A percentile compares a stretch with the other conserved stretches of the same genome.
Evolutionary conservation across 768 basidiomycete genomes (phyloP).

Genomic region (Lentinula guzmanii): DNA sequence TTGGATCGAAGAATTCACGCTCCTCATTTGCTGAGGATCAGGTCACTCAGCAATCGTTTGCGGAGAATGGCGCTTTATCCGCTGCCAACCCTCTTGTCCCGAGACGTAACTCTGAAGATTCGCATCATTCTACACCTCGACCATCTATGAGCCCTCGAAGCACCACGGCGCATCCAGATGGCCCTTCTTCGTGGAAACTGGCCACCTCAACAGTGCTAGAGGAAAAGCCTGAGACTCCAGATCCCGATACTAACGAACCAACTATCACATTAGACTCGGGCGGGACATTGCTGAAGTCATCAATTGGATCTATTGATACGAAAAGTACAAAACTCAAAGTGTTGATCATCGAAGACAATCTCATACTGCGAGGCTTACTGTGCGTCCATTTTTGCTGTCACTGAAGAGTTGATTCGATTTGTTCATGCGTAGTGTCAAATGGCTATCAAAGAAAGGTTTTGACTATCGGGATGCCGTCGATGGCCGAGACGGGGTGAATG

Average conservation of each 20-base stretch:
- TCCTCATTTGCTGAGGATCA: slow-evolving; percentile 5
- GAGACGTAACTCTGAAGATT: slow-evolving; percentile 48
- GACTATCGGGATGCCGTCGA: slow-evolving; percentile 76
- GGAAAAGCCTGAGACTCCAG: slow-evolving; percentile 18
- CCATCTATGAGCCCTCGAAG: slow-evolving; percentile 53
- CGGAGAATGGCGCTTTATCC: not conserved
- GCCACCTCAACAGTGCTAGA: slow-evolving; percentile 27
- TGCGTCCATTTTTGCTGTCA: slow-evolving; percentile 34
- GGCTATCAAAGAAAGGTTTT: slow-evolving; percentile 74
- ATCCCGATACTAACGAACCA: slow-evolving; percentile 24
- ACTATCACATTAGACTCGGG: slow-evolving; percentile 51
- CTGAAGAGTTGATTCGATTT: slow-evolving; percentile 6
- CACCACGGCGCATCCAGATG: slow-evolving; percentile 37
- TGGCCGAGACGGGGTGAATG: slow-evolving; percentile 76
- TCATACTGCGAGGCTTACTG: slow-evolving; percentile 77
- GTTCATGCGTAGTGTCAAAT: slow-evolving; percentile 37
- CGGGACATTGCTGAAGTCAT: slow-evolving; percentile 66
- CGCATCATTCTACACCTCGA: slow-evolving; percentile 20
- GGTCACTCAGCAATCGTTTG: not conserved
- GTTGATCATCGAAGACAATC: slow-evolving; percentile 88
- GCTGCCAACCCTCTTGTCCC: slow-evolving; percentile 14
- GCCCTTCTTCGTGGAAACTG: slow-evolving; percentile 25
- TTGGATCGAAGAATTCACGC: slow-evolving; percentile 29
- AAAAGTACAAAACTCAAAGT: slow-evolving; percentile 50
- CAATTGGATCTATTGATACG: slow-evolving; percentile 45